These are phyloP conservation scores for Debaryomycetaceae sp. DNA, from an alignment of 1,139 yeast species.

Conservation along the genomic window DNA sequence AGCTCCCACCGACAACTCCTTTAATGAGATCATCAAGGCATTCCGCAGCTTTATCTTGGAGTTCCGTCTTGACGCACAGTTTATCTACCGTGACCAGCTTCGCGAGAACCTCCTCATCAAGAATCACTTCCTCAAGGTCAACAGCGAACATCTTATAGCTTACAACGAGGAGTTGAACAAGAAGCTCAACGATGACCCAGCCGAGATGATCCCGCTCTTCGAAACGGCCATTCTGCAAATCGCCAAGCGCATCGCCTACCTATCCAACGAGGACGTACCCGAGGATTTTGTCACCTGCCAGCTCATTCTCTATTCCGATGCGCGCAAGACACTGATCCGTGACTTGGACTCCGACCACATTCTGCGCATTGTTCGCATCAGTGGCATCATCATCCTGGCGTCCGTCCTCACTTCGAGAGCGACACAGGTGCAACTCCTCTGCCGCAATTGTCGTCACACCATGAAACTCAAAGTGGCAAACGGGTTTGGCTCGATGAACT, in stretches of 20 bases:
- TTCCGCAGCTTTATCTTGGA: slow-evolving; percentile 82
- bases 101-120: slow-evolving; percentile 81
- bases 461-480: slow-evolving; percentile 60
- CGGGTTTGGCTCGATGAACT: slow-evolving; percentile 73
- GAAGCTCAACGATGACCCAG: slow-evolving; percentile 78
- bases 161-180: slow-evolving; percentile 88
- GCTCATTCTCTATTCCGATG: slow-evolving; percentile 68
- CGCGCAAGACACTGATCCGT: slow-evolving; percentile 71
- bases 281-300: slow-evolving; percentile 75
- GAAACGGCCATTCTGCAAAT: slow-evolving; percentile 89
- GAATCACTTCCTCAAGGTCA: slow-evolving; percentile 68
- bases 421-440: slow-evolving; percentile 76
- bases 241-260: slow-evolving; percentile 73
- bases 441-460: slow-evolving; percentile 84
- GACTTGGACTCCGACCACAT: slow-evolving; percentile 85
- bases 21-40: slow-evolving; percentile 73
- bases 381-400: slow-evolving; percentile 91
- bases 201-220: slow-evolving; percentile 83
- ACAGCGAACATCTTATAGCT: slow-evolving; percentile 80
- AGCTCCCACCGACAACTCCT: slow-evolving; percentile 59
- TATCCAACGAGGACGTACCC: slow-evolving; percentile 54
- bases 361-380: slow-evolving; percentile 82
- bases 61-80: slow-evolving; percentile 77
- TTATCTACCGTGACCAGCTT: slow-evolving; percentile 86
- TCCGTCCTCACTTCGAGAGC: slow-evolving; percentile 89